Base-by-base conservation (phyloP, 371 early-diverging fungal species). In the Mortierella sp. region DNA sequence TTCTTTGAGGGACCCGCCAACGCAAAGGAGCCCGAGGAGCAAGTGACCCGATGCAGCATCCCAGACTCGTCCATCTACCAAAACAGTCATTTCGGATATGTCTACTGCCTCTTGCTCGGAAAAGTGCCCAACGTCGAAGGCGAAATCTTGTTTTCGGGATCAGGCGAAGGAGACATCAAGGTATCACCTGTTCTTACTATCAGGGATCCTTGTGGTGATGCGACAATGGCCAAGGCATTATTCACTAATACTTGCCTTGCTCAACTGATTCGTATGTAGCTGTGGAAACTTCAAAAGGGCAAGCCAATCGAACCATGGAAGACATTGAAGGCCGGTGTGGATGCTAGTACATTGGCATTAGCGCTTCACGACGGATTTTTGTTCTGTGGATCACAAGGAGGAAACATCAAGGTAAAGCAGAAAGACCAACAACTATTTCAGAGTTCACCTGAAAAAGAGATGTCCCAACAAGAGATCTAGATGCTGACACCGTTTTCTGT, bases 321-420 rank as follows among this genome's bases (percentile, higher is more conserved):
- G 58, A 87, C 87, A 1, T 78, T 89, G 39, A 79, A 82, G 74
- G 93, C 89, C 13, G 91, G 89, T 34, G 85, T 87, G 40, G 94
- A 93, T 64, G 88, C 87, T 55, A 91, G 92, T 39, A 89, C 94
- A 8, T 81, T 93, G 50, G 77, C 92, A 64, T 72, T 95, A 65
- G 91, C 92, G 6, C 71, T 95, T 45, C 88, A 90, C 65, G 94
- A 94, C 66, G 95, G 91, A 1, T 89, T 94, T 48, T 79, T 95
- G 71, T 94, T 92, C 70, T 92, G 93, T 78, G 95, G 95, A 64
- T 88, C 91, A n/a, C 95, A 95, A 89, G 93, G 92, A 70, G 96
- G 96, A 55, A 89, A 87, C 68, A 89, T 95, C 45, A 90, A 91
- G 80, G 92, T 71, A 70, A n/a, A 41, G 7, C 22, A 22, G 10